Evolutionary conservation across 139 green algal species (phyloP).

Genomic region (Deuterostichococcus epilithicus): DNA sequence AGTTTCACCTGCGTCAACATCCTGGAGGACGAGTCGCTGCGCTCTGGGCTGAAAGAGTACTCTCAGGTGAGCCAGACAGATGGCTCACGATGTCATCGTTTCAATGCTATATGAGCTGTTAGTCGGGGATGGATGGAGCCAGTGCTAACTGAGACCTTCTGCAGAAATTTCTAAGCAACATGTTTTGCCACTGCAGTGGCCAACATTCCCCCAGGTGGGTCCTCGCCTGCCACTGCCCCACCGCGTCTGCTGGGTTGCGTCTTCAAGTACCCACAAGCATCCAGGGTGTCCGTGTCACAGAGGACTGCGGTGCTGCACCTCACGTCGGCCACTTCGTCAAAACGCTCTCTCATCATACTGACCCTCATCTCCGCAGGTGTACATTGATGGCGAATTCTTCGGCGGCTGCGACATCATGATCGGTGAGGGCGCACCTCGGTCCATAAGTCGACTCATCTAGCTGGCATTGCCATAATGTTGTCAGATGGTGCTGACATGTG

Average conservation of each 20-base stretch:
- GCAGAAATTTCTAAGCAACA: background rate
- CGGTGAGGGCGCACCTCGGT: slow-evolving; percentile 31
- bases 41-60: slow-evolving; percentile 86
- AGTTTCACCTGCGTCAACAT: slow-evolving; percentile 77
- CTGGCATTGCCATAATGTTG: background rate
- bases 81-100: too few relatives aligned
- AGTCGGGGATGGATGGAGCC: too few relatives aligned
- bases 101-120: too few relatives aligned
- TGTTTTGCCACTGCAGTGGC: slow-evolving; percentile 64
- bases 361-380: slow-evolving; percentile 88
- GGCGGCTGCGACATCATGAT: slow-evolving; percentile 98
- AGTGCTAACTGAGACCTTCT: too few relatives aligned
- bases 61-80: slow-evolving; percentile 20
- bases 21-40: slow-evolving; percentile 82
- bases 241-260: background rate
- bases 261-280: too few relatives aligned
- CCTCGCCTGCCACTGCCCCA: too few relatives aligned
- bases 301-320: too few relatives aligned
- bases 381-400: slow-evolving; percentile 92
- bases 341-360: slow-evolving; percentile 41
- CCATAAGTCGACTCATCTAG: background rate
- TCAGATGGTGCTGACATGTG: background rate
- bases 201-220: slow-evolving; percentile 72
- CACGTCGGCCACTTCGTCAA: too few relatives aligned
- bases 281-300: too few relatives aligned